Conservation (phyloP, 805 yeast species). For the Wickerhamiella shivajii region DNA sequence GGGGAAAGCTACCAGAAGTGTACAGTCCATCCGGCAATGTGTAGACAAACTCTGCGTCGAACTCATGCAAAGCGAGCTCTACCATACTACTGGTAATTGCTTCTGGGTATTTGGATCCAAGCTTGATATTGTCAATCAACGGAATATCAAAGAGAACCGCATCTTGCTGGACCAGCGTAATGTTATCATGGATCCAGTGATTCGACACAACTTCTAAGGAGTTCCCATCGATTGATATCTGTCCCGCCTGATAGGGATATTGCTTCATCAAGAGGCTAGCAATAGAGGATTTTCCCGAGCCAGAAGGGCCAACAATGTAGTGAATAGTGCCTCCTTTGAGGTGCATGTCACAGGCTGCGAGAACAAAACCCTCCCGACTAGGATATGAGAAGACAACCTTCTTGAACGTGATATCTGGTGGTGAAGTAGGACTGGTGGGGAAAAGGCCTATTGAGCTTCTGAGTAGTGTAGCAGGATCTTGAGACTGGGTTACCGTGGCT, state of each 20-base stretch:
- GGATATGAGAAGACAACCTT: constrained; percentile 42
- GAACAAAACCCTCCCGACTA: constrained; percentile 34
- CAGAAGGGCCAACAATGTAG: constrained; percentile 75
- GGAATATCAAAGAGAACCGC: constrained; percentile 52
- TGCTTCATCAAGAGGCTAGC: constrained; percentile 46
- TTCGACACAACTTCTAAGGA: constrained; percentile 31
- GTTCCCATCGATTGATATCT: constrained; percentile 41
- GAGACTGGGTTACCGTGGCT: constrained; percentile 25
- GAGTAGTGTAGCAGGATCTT: constrained; percentile 9
- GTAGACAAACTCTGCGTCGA: constrained; percentile 35
- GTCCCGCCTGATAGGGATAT: constrained; percentile 40
- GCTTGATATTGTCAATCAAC: constrained; percentile 44
- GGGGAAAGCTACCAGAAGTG: constrained; percentile 28
- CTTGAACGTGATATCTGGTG: constrained; percentile 9
- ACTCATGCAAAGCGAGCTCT: constrained; percentile 36
- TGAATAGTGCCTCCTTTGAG: constrained; percentile 36
- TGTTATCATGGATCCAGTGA: constrained; percentile 43
- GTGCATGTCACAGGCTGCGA: constrained; percentile 34
- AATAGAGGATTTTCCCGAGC: constrained; percentile 85
- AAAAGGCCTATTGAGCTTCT: constrained; percentile 17
- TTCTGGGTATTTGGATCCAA: constrained; percentile 29
- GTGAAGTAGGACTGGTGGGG: constrained; percentile 10
- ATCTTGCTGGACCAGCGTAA: constrained; percentile 62
- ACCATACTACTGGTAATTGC: constrained; percentile 21
- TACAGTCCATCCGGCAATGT: constrained; percentile 41